A percentile compares a stretch with the other conserved stretches of the same genome.
Evolutionary conservation across 805 yeast species (phyloP).

Genomic region (Yamadazyma tumulicola): DNA sequence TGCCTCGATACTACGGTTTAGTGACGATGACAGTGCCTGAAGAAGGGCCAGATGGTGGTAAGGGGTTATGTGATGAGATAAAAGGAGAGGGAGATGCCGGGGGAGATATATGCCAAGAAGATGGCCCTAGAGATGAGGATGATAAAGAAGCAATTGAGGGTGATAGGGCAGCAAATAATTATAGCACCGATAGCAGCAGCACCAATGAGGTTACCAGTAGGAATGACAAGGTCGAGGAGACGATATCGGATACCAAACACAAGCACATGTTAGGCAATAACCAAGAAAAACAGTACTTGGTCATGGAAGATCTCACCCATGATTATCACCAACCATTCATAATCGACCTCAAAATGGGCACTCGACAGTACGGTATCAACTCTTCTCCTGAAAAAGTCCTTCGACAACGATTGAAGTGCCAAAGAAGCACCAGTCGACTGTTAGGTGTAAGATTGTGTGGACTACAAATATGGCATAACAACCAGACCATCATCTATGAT

Average conservation of each 20-base stretch:
- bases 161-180: too few species aligned
- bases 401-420: conserved; percentile 82
- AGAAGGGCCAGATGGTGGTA: too few species aligned
- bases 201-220: too few species aligned
- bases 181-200: too few species aligned
- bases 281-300: conserved; percentile 76
- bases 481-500: conserved; percentile 65
- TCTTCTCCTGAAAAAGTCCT: conserved; percentile 67
- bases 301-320: conserved; percentile 85
- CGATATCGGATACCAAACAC: too few species aligned
- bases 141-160: too few species aligned
- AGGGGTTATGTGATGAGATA: neutral
- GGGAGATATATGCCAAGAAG: too few species aligned
- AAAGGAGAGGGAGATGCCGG: neutral
- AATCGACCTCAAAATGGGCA: conserved; percentile 95
- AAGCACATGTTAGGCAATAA: conserved; percentile 4
- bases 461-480: conserved; percentile 55
- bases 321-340: conserved; percentile 86
- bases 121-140: too few species aligned
- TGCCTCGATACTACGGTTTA: conserved; percentile 68
- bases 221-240: too few species aligned
- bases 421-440: conserved; percentile 69
- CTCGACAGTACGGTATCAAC: conserved; percentile 96
- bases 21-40: conserved; percentile 6
- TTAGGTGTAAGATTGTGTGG: conserved; percentile 96